Base-by-base conservation (phyloP, 2,329 filamentous ascomycete species). In the Aspergillus chevalieri region DNA sequence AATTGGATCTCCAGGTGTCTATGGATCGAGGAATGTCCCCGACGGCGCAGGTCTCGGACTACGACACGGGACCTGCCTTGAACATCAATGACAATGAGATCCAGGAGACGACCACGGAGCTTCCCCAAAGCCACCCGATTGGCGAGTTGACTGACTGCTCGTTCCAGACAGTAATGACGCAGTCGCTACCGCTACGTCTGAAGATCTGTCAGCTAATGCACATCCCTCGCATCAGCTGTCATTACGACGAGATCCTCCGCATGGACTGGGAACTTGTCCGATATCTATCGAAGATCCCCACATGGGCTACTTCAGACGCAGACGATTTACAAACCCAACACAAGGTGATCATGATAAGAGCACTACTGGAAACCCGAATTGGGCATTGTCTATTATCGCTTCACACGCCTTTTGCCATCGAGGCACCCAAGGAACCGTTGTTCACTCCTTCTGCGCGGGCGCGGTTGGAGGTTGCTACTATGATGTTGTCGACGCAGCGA, bases 1-100 rank as follows among this genome's bases (percentile, higher is more conserved):
- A 83, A 55, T 63, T 82, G 22, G 79, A 83, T 48, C 60, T 81
- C 2, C 78, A 82, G 55, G 71, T 77, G 0, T 77, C 78, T 1
- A 64, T 82, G 12, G 78, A 82, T 52, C 70, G 72, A 10, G 80
- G 80, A 1, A 76, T 82, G 66, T 73, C 76, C 2, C 74, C 78
- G 36, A 68, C 66, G 1, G 49, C 74, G 12, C 69, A 70, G 41
- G 60, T 63, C 10, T 63, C 63, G 1, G 69, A 74, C 47, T 79
- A 76, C 50, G 78, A 82, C 52, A 72, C 71, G 3, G 65, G 68
- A 7, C 62, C 73, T 4, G 77, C 78, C 1, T 62, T 70, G 19
- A 80, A 81, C 51, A 61, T 80, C 15, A 70, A 75, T 26, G 77
- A 81, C 50, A 71, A 75, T 26, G 73, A 76, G 7, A 65, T 81